These are phyloP conservation scores for Corchorus capsularis DNA, from an alignment of 345 rosid species.

Conservation along the genomic window DNA sequence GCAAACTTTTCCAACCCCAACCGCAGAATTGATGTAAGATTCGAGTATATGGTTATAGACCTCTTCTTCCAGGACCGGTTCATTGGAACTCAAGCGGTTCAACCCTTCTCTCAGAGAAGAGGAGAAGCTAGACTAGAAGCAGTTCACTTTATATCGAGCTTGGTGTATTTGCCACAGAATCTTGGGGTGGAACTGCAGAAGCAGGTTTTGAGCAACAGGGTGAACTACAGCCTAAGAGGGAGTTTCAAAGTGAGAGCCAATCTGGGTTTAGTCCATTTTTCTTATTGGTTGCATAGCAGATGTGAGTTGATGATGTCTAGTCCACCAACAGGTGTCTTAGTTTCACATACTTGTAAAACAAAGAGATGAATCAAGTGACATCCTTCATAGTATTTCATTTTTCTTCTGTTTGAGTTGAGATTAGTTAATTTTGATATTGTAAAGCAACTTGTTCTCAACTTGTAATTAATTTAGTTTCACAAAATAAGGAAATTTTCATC, in stretches of 20 bases:
- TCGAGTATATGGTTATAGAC: constrained; percentile 54
- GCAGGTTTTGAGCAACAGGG: constrained; percentile 63
- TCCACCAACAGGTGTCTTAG: constrained; percentile 76
- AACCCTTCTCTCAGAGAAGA: constrained; percentile 66
- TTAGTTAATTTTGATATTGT: constrained; percentile 12
- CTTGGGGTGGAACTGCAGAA: constrained; percentile 60
- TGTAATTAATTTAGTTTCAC: background rate
- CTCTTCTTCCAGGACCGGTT: constrained; percentile 67
- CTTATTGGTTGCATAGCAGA: constrained; percentile 74
- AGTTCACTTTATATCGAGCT: constrained; percentile 69
- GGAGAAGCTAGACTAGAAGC: constrained; percentile 52
- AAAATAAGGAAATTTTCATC: too few relatives aligned
- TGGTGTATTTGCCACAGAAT: constrained; percentile 72
- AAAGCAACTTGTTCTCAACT: constrained; percentile 8
- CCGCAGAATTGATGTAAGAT: constrained; percentile 59
- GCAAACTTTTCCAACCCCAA: constrained; percentile 84
- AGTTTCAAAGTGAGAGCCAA: constrained; percentile 66
- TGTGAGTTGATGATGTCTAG: constrained; percentile 68
- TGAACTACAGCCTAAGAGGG: constrained; percentile 63
- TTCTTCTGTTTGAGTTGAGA: constrained; percentile 26
- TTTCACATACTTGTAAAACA: constrained; percentile 60
- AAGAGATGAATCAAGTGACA: constrained; percentile 42
- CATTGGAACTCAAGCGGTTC: constrained; percentile 56
- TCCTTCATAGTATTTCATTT: background rate
- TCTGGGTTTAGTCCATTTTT: constrained; percentile 68